Base-by-base conservation (phyloP, 345 rosid genomes). In the Bretschneidera sinensis region DNA sequence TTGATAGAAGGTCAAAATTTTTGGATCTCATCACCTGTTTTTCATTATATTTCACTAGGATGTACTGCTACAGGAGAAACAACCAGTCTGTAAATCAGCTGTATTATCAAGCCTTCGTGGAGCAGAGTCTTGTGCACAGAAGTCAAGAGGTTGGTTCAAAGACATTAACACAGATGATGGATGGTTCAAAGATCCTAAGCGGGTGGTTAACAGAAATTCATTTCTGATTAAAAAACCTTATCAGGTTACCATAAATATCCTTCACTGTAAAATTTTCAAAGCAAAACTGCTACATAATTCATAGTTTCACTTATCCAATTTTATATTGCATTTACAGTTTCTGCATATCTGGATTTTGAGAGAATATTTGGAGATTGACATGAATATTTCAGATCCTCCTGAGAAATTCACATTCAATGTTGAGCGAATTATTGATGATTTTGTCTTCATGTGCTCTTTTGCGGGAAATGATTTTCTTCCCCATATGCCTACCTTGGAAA, bases 391-490 rank as follows among this genome's bases (percentile, higher is more conserved):
- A 8, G 45, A 45, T 45, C 39, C 48, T 19, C 71, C 71, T 11
- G 51, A 54, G 48, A 61, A 62, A 7, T 59, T 59, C 8, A 22
- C 0, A 9, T 52, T 67, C 20, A 61, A 69, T 59, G 20, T 60
- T 16, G 78, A 69, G 33, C 47, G 67, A 0, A 34, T 60, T 2
- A 25, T 74, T 0, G 71, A 69, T 64, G 74, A 74, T 23, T 69
- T 61, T 24, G 24, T 69, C 4, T 74, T 74, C 61, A 39, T 74
- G 11, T 74, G 74, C 53, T 60, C 65, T 25, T 68, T 74, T 33
- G 63, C 51, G 4, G 74, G 78, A 6, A 74, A 74, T 34, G 78
- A 74, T 39, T 74, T 74, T 65, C 66, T 74, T n/a, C 78, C 71
- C 0, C 67, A 56, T 60, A 60, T 74, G 74, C 78, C 78, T 7